phyloP scores from a whole-genome alignment of 441 rosid genomes.

The Adansonia rubrostipa region DNA sequence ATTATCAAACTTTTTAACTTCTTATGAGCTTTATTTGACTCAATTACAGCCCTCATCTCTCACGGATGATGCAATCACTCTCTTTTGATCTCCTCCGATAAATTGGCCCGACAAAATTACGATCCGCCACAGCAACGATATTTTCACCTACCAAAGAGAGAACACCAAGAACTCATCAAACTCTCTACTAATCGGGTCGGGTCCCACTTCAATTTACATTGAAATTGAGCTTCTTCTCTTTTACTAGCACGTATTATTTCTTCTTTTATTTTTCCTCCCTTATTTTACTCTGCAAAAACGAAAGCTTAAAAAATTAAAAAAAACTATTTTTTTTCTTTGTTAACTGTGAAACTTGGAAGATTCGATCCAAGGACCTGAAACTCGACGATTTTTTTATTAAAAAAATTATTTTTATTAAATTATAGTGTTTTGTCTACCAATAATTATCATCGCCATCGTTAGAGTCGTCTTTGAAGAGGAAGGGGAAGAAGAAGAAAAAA shows the following conservation, averaged over 20 bases:
- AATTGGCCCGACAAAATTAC: neutral
- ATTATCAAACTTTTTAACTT: no score
- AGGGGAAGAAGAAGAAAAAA: neutral
- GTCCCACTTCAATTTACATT: conserved; percentile 24
- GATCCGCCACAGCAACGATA: neutral
- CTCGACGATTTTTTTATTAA: conserved; percentile 6
- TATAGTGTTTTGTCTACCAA: conserved; percentile 1
- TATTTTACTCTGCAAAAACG: neutral
- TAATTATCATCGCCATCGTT: conserved; percentile 21
- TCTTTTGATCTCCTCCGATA: no score
- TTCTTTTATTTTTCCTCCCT: neutral
- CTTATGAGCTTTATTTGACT: no score
- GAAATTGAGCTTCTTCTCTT: conserved; percentile 13
- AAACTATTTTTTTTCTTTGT: neutral
- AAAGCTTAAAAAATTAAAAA: neutral
- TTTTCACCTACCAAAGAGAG: conserved; percentile 7
- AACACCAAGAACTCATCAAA: neutral
- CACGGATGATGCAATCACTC: no score
- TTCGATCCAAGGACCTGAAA: conserved; percentile 33
- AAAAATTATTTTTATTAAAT: neutral
- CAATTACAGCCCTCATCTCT: no score
- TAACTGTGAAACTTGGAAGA: conserved; percentile 26
- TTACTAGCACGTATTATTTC: neutral
- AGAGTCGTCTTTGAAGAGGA: neutral
- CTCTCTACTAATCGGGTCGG: conserved; percentile 16